These are phyloP conservation scores for Irpex lacteus DNA, from an alignment of 1,284 basidiomycete genomes.

Conservation along the genomic window DNA sequence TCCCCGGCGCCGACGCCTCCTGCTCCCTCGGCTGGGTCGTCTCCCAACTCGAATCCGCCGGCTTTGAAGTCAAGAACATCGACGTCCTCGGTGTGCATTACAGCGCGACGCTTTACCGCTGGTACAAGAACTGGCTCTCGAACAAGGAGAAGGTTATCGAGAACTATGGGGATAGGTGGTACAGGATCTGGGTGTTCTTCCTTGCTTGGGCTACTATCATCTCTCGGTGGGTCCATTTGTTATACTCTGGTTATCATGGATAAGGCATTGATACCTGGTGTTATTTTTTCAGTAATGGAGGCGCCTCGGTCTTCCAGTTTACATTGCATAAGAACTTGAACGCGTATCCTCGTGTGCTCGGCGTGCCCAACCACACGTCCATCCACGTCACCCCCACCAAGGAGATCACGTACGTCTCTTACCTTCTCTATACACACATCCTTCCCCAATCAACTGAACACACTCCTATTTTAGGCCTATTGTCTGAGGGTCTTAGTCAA, in stretches of 20 bases:
- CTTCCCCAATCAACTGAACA: not conserved
- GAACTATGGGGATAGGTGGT: conserved; percentile 92
- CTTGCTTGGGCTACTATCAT: conserved; percentile 78
- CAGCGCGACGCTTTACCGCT: conserved; percentile 89
- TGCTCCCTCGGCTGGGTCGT: conserved; percentile 97
- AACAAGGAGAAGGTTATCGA: conserved; percentile 88
- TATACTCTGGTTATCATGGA: not conserved
- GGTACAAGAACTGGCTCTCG: conserved; percentile 94
- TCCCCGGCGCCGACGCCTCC: conserved; percentile 97
- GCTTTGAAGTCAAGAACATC: conserved; percentile 95
- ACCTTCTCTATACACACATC: not conserved
- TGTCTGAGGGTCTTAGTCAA: not conserved
- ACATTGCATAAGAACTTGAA: conserved; percentile 98
- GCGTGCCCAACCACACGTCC: conserved; percentile 72
- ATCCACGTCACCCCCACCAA: conserved; percentile 59
- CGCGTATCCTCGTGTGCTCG: conserved; percentile 86
- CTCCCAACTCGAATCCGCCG: conserved; percentile 80
- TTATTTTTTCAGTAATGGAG: conserved; percentile 63
- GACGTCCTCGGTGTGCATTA: conserved; percentile 98
- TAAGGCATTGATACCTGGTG: conserved; percentile 17
- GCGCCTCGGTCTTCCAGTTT: conserved; percentile 91
- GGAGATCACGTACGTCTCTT: conserved; percentile 43
- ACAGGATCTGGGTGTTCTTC: conserved; percentile 90
- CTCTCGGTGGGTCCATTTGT: conserved; percentile 46
- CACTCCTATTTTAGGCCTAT: not conserved